Evolutionary conservation across 2,329 filamentous ascomycete genomes (phyloP).

Genomic region (Penicillium sp.): DNA sequence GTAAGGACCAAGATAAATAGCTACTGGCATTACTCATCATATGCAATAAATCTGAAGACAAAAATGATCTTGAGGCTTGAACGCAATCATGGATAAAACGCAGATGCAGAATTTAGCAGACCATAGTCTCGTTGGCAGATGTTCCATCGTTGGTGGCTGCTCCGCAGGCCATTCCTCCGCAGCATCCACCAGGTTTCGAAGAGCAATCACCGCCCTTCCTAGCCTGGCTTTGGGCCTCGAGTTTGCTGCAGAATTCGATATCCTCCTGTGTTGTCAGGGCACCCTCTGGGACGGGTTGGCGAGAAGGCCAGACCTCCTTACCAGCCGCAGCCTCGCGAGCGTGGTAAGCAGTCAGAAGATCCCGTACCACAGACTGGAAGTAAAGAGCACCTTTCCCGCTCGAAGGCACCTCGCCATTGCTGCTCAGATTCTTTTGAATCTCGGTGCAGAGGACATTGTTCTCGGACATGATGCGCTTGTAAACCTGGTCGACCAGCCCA

Average conservation of each 20-base stretch:
- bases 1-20: not conserved
- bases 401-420: conserved; percentile 57
- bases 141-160: conserved; percentile 1
- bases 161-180: conserved; percentile 18
- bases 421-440: conserved; percentile 56
- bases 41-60: not conserved
- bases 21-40: not conserved
- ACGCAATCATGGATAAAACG: conserved; percentile 1
- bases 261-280: conserved; percentile 28
- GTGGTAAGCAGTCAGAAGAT: conserved; percentile 45
- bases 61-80: not conserved
- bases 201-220: conserved; percentile 10
- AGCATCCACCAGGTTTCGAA: conserved; percentile 15
- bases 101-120: conserved; percentile 7
- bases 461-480: conserved; percentile 60
- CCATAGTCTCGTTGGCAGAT: conserved; percentile 14
- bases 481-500: conserved; percentile 52
- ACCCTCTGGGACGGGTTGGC: conserved; percentile 28
- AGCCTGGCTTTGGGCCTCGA: conserved; percentile 13
- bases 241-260: conserved; percentile 28
- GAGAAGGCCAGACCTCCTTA: conserved; percentile 51
- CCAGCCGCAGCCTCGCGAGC: conserved; percentile 44
- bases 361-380: conserved; percentile 51
- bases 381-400: conserved; percentile 53
- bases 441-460: conserved; percentile 58